phyloP scores from a whole-genome alignment of 2,329 filamentous ascomycete genomes.

The Drechslera avenae region DNA sequence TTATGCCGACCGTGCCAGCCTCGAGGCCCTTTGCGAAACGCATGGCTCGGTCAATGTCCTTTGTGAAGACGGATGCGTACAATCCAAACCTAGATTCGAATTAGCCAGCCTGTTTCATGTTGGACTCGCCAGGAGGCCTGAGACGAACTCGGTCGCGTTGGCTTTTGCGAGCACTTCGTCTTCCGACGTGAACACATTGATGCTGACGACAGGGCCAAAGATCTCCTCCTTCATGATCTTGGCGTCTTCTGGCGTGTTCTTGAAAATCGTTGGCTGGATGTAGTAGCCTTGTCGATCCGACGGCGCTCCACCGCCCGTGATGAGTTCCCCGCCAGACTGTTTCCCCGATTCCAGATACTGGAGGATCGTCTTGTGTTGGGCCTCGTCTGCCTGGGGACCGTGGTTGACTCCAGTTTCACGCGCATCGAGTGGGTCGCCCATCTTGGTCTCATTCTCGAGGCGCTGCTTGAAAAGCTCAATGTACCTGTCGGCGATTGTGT shows the following conservation, averaged over 20 bases:
- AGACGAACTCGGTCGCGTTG: constrained; percentile 70
- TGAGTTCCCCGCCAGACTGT: constrained; percentile 59
- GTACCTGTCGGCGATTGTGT: constrained; percentile 54
- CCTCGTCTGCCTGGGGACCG: constrained; percentile 59
- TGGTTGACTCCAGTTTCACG: constrained; percentile 74
- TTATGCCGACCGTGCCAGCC: constrained; percentile 49
- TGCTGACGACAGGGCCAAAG: constrained; percentile 82
- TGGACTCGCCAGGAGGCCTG: not conserved
- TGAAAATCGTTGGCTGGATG: constrained; percentile 79
- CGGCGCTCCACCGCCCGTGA: constrained; percentile 38
- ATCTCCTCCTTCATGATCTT: constrained; percentile 83
- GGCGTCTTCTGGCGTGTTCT: constrained; percentile 77
- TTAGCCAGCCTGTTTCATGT: constrained; percentile 11
- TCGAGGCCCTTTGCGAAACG: constrained; percentile 50
- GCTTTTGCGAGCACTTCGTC: constrained; percentile 80
- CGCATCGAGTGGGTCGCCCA: constrained; percentile 66
- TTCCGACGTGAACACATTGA: constrained; percentile 74
- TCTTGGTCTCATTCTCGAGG: constrained; percentile 31
- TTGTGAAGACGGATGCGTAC: constrained; percentile 81
- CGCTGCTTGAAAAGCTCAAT: constrained; percentile 50
- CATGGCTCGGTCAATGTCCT: constrained; percentile 45
- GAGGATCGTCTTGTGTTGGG: constrained; percentile 56
- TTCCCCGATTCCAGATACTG: constrained; percentile 65
- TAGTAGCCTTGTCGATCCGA: constrained; percentile 42
- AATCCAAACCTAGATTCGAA: constrained; percentile 68